A percentile compares a stretch with the other conserved stretches of the same genome.
phyloP scores from a whole-genome alignment of 768 basidiomycete genomes.

The Candolleomyces eurysporus region DNA sequence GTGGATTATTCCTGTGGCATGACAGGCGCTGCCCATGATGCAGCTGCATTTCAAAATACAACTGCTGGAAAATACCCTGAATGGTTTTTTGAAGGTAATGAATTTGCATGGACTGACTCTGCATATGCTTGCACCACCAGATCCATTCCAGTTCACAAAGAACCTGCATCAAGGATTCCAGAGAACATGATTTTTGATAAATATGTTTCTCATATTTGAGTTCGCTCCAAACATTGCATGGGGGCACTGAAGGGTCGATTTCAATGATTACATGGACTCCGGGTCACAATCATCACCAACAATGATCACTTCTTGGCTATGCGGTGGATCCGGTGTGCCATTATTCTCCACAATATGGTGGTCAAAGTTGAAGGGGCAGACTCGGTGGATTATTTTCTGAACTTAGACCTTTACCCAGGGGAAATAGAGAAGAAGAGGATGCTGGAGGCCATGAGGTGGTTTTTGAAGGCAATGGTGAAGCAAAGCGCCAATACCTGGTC shows the following conservation, averaged over 20 bases:
- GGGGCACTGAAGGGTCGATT: conserved; percentile 33
- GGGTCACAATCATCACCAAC: conserved; percentile 26
- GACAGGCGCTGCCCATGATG: conserved; percentile 34
- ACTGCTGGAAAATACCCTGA: conserved; percentile 19
- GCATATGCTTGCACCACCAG: conserved; percentile 11
- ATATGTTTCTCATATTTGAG: conserved; percentile 23
- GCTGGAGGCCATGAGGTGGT: not conserved
- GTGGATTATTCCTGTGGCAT: conserved; percentile 31
- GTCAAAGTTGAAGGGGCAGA: conserved; percentile 29
- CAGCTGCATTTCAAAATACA: conserved; percentile 30
- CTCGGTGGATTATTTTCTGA: conserved; percentile 13
- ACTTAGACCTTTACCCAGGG: not conserved
- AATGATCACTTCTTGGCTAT: conserved; percentile 16
- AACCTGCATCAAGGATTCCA: conserved; percentile 24
- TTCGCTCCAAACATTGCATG: conserved; percentile 37
- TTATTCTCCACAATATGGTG: conserved; percentile 35
- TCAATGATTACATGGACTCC: conserved; percentile 28
- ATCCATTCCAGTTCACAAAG: conserved; percentile 23
- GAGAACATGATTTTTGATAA: conserved; percentile 27
- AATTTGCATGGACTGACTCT: conserved; percentile 24
- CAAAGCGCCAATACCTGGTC: not conserved
- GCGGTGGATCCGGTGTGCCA: conserved; percentile 28
- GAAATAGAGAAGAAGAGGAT: not conserved
- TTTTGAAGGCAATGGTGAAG: not conserved
- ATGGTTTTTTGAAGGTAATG: conserved; percentile 25